These are phyloP conservation scores for Tetrapyrgos nigripes DNA, from an alignment of 1,284 basidiomycete species.

Conservation along the genomic window DNA sequence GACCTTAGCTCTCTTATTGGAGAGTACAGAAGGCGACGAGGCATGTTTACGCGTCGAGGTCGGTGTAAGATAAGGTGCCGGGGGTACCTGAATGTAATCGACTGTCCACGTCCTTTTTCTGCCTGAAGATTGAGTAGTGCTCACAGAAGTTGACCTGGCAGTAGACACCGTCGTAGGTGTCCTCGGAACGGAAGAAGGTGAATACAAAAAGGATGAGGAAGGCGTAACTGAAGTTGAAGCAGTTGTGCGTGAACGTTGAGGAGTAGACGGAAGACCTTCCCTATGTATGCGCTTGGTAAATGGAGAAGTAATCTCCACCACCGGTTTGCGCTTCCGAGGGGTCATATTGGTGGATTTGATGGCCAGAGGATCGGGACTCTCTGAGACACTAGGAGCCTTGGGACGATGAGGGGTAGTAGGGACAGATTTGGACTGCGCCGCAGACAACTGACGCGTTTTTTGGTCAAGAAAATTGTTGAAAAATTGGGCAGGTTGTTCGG, in stretches of 20 bases:
- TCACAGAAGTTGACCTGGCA: conserved; percentile 8
- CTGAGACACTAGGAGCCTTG: neutral
- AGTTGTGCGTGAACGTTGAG: conserved; percentile 19
- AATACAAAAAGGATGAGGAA: neutral
- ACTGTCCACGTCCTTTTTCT: conserved; percentile 47
- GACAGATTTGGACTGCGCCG: neutral
- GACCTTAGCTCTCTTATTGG: conserved; percentile 33
- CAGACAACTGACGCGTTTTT: conserved; percentile 6
- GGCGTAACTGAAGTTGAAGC: conserved; percentile 17
- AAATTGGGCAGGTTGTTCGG: neutral
- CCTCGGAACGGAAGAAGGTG: conserved; percentile 12
- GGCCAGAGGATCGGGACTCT: conserved; percentile 1
- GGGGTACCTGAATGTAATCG: conserved; percentile 68
- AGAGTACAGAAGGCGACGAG: conserved; percentile 34
- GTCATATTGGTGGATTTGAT: neutral
- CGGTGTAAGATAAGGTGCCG: conserved; percentile 55
- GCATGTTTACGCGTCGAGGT: conserved; percentile 41
- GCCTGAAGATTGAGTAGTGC: conserved; percentile 30
- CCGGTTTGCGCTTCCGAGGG: conserved; percentile 50
- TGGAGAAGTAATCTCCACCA: conserved; percentile 44
- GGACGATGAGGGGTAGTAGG: neutral
- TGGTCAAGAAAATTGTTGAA: conserved; percentile 8
- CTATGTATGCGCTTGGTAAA: conserved; percentile 57
- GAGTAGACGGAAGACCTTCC: conserved; percentile 15
- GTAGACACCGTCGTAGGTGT: conserved; percentile 9